phyloP scores from a whole-genome alignment of 1,284 basidiomycete species.

The Cutaneotrichosporon sp. region DNA sequence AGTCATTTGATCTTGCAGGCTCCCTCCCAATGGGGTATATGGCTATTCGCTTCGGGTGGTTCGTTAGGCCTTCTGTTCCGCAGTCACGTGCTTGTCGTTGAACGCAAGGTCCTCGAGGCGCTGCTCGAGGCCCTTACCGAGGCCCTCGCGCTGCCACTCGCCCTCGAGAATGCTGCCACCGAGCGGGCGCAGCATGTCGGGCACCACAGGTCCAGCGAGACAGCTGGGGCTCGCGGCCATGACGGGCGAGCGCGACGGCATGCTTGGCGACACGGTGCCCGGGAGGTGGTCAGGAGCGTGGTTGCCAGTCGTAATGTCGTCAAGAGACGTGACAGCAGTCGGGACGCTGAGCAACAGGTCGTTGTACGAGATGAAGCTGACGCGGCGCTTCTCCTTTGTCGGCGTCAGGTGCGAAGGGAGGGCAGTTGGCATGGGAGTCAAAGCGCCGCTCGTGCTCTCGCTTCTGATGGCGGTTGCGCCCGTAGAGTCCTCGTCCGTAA shows the following conservation, averaged over 20 bases:
- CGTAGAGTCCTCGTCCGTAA: constrained; percentile 21
- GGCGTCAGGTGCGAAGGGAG: constrained; percentile 61
- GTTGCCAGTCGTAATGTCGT: constrained; percentile 63
- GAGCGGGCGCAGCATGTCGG: constrained; percentile 4
- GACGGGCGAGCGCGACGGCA: constrained; percentile 55
- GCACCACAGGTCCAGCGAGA: neutral
- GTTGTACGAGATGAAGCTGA: constrained; percentile 81
- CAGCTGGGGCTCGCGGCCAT: constrained; percentile 20
- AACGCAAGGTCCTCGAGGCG: constrained; percentile 60
- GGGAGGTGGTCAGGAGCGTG: constrained; percentile 51
- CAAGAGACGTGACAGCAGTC: constrained; percentile 66
- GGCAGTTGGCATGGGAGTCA: constrained; percentile 26
- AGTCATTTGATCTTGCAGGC: neutral
- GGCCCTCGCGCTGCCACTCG: constrained; percentile 77
- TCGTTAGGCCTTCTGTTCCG: neutral
- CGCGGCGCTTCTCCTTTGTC: constrained; percentile 56
- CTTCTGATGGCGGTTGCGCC: constrained; percentile 11
- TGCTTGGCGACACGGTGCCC: constrained; percentile 44
- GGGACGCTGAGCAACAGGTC: constrained; percentile 77
- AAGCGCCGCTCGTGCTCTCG: constrained; percentile 5
- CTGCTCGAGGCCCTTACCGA: constrained; percentile 76
- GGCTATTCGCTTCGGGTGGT: neutral
- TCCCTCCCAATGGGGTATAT: constrained; percentile 6
- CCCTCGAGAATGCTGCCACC: constrained; percentile 53
- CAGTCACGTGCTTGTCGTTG: constrained; percentile 10